Percentiles rank a stretch among this genome's conserved stretches.
Conservation (phyloP, 345 rosid genomes). For the Brassica juncea region DNA sequence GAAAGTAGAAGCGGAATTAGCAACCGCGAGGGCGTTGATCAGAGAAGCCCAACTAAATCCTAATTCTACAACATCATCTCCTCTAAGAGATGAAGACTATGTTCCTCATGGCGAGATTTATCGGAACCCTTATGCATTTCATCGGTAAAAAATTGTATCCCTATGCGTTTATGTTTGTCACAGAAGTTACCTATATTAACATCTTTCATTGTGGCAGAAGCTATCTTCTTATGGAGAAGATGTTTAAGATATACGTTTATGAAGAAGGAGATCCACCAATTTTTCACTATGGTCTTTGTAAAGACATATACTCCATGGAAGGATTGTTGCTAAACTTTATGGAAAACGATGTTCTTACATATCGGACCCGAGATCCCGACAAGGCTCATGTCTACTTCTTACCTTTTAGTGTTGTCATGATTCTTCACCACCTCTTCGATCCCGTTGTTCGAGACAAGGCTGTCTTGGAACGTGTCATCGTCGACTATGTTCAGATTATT, state of each 20-base stretch:
- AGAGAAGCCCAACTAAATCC: conserved; percentile 40
- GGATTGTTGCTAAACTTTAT: conserved; percentile 57
- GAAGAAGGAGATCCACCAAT: conserved; percentile 75
- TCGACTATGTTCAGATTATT: conserved; percentile 51
- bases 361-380: conserved; percentile 50
- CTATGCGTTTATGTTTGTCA: not conserved
- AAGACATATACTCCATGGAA: conserved; percentile 64
- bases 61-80: conserved; percentile 23
- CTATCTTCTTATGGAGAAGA: conserved; percentile 59
- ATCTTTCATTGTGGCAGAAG: conserved; percentile 44
- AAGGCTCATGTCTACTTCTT: conserved; percentile 67
- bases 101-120: conserved; percentile 54
- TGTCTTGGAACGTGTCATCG: conserved; percentile 50
- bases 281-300: conserved; percentile 64
- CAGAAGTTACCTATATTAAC: not conserved
- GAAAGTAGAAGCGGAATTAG: conserved; percentile 47
- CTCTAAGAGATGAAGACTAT: conserved; percentile 40
- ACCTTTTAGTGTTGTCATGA: conserved; percentile 69
- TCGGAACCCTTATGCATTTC: conserved; percentile 53
- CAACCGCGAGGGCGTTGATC: conserved; percentile 55
- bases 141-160: conserved; percentile 37
- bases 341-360: conserved; percentile 46
- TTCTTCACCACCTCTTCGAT: conserved; percentile 56
- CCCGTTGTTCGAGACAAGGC: conserved; percentile 43
- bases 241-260: conserved; percentile 60